Evolutionary conservation across 768 basidiomycete genomes (phyloP).

Genomic region (Lactarius akahatsu): DNA sequence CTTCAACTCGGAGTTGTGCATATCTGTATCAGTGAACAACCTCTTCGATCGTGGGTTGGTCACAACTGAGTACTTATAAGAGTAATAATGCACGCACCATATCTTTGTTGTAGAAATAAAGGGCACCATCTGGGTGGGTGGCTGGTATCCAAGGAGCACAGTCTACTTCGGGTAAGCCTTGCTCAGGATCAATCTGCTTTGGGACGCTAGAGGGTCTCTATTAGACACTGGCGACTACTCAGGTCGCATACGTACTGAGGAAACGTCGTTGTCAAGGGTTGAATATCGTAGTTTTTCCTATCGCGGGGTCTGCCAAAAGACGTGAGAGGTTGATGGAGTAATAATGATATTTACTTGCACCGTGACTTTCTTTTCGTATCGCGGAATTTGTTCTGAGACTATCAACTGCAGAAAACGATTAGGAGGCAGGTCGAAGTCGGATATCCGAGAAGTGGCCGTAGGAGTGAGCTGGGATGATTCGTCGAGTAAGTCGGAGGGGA

Average conservation of each 20-base stretch:
- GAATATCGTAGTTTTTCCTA: not conserved
- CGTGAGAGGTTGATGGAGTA: not conserved
- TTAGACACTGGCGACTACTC: not conserved
- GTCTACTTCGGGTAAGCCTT: not conserved
- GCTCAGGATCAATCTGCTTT: not conserved
- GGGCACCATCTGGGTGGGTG: slow-evolving; percentile 36
- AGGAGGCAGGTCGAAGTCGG: not conserved
- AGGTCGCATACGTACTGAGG: not conserved
- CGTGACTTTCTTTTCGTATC: not conserved
- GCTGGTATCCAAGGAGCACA: slow-evolving; percentile 42
- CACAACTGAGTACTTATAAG: not conserved
- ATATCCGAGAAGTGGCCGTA: not conserved
- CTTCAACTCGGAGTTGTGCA: slow-evolving; percentile 40
- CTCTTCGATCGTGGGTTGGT: slow-evolving; percentile 35
- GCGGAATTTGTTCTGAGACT: not conserved
- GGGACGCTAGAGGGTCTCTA: not conserved
- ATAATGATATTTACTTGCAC: not conserved
- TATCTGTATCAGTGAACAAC: slow-evolving; percentile 53
- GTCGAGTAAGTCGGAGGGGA: not conserved
- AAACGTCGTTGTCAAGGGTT: not conserved
- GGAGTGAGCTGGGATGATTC: not conserved
- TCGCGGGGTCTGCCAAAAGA: not conserved
- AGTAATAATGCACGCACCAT: not conserved
- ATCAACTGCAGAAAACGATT: not conserved
- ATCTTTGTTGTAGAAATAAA: not conserved